Base-by-base conservation (phyloP, 495 filamentous ascomycete species). In the Aspergillus olivimuriae region DNA sequence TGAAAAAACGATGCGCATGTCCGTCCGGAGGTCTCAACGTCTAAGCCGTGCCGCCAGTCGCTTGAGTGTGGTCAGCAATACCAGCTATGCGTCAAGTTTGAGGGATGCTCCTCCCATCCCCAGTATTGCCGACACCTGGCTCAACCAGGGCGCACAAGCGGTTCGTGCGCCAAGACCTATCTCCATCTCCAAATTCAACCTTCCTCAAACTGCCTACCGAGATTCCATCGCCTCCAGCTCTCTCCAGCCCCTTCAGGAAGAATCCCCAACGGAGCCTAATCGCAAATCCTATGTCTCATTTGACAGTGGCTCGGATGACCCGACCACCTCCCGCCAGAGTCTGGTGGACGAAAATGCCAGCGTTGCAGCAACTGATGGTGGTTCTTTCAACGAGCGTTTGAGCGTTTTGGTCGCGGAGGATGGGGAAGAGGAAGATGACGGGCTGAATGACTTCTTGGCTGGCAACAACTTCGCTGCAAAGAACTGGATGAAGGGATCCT, bases 401-500 rank as follows among this genome's bases (percentile, higher is more conserved):
- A 81, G 73, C 34, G 61, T 76, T 34, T 71, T 79, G 11, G 72
- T 84, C 20, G 75, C 73, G 4, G 79, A 82, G 44, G 91, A 96
- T 56, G 90, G 87, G 17, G 89, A 95, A 60, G 90, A 95, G 50
- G 80, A 83, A 14, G 86, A 89, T 53, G 80, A 81, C 51, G 83
- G 82, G 41, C 72, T 90, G 4, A 82, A 87, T 48, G 80, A 82
- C 26, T 94, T 94, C 71, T 72, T 96, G 30, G 83, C 88, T 30
- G 88, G 87, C 24, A 90, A 96, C 57, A 88, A 87, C 20, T 96
- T 92, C 78, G 87, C 94, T 44, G 86, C 92, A 32, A 82, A 89
- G 66, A 89, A 91, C 58, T 99, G 94, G 89, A 99, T 99, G 89
- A 95, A 96, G 66, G 92, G 92, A 56, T 87, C 89, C 11, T 68